Percentiles rank a stretch among this genome's conserved stretches.
phyloP scores from a whole-genome alignment of 805 yeast genomes.

The Wickerhamiella nectarea region DNA sequence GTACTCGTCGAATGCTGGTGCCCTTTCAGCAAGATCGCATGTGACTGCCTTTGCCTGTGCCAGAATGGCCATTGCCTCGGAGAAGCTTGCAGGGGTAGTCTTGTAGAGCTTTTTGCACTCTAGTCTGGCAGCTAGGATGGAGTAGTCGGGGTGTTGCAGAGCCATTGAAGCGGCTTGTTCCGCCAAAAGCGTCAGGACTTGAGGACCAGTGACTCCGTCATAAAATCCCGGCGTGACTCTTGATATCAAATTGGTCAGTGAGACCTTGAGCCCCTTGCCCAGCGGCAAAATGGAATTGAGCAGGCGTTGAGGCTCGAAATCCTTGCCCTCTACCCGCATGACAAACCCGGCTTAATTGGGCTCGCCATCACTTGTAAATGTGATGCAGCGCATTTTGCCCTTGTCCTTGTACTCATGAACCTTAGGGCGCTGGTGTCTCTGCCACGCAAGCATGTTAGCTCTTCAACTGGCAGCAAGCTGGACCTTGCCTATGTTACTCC shows the following conservation, averaged over 20 bases:
- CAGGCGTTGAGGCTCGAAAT: neutral
- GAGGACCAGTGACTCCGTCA: slow-evolving; percentile 70
- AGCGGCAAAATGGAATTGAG: neutral
- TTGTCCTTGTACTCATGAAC: neutral
- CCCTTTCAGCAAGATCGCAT: slow-evolving; percentile 35
- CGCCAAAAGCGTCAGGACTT: slow-evolving; percentile 39
- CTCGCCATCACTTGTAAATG: neutral
- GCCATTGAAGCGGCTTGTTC: slow-evolving; percentile 95
- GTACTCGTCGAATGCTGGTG: slow-evolving; percentile 30
- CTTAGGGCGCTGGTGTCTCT: slow-evolving; percentile 17
- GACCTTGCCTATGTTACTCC: slow-evolving; percentile 60
- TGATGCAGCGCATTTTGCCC: neutral
- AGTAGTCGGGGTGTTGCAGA: slow-evolving; percentile 90
- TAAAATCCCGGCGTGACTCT: slow-evolving; percentile 82
- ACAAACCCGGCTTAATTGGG: neutral
- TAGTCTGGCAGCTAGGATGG: slow-evolving; percentile 68
- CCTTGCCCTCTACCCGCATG: slow-evolving; percentile 1
- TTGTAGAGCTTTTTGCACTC: slow-evolving; percentile 81
- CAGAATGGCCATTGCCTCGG: slow-evolving; percentile 52
- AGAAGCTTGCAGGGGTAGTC: slow-evolving; percentile 68
- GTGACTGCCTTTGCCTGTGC: slow-evolving; percentile 53
- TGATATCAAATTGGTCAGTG: slow-evolving; percentile 77
- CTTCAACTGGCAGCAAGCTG: slow-evolving; percentile 26
- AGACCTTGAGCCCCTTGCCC: slow-evolving; percentile 39
- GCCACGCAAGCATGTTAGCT: slow-evolving; percentile 19